Evolutionary conservation across 2,329 filamentous ascomycete genomes (phyloP).

Genomic region (Plenodomus biglobosus): DNA sequence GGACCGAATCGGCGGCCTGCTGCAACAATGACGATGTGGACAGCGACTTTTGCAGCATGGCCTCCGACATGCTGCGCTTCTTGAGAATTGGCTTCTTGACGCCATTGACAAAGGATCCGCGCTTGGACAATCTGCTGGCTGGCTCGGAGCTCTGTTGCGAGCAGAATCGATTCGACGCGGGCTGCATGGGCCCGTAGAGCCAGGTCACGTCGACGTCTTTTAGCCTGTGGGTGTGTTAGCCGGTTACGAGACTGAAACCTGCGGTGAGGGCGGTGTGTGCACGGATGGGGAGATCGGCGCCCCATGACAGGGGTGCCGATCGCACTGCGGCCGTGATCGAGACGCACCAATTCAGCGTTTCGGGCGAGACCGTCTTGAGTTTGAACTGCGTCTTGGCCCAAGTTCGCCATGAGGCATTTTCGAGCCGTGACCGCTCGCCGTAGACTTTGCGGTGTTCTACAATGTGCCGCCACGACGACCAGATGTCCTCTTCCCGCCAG

Average conservation of each 20-base stretch:
- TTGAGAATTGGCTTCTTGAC: slow-evolving; percentile 91
- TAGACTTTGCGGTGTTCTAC: slow-evolving; percentile 77
- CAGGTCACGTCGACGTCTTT: slow-evolving; percentile 98
- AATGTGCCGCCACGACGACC: slow-evolving; percentile 95
- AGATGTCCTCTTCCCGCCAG: slow-evolving; percentile 95
- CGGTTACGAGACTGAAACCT: slow-evolving; percentile 8
- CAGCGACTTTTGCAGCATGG: slow-evolving; percentile 87
- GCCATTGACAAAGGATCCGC: slow-evolving; percentile 63
- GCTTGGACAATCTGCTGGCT: slow-evolving; percentile 59
- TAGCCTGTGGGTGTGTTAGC: slow-evolving; percentile 62
- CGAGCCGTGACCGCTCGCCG: slow-evolving; percentile 76
- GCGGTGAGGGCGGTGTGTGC: slow-evolving; percentile 20
- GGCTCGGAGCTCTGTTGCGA: slow-evolving; percentile 53
- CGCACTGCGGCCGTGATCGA: slow-evolving; percentile 12
- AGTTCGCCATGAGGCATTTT: slow-evolving; percentile 96
- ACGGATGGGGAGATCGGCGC: slow-evolving; percentile 34
- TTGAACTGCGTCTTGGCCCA: slow-evolving; percentile 93
- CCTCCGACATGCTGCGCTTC: slow-evolving; percentile 93
- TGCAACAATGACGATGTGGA: slow-evolving; percentile 87
- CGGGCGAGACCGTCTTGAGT: slow-evolving; percentile 83
- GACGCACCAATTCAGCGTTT: slow-evolving; percentile 87
- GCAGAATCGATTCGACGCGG: slow-evolving; percentile 61
- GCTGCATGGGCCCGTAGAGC: slow-evolving; percentile 92
- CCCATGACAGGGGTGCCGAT: slow-evolving; percentile 25
- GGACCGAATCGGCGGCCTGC: slow-evolving; percentile 82